Percentiles rank a stretch among this genome's conserved stretches.
Conservation (phyloP, 352 stramenopile species). For the Phytophthora ramorum region DNA sequence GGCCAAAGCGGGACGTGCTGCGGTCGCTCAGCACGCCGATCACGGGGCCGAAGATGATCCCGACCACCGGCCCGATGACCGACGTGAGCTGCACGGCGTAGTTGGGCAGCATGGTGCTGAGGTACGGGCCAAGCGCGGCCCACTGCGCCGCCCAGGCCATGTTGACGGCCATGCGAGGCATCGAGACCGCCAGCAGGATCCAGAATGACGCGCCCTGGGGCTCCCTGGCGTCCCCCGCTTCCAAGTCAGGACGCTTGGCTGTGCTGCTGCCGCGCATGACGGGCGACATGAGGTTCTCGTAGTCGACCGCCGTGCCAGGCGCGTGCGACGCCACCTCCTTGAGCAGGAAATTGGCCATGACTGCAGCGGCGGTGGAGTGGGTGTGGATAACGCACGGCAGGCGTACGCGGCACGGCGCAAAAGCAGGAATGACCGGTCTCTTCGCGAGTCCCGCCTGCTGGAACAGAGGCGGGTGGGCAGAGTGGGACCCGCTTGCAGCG, state of each 20-base stretch:
- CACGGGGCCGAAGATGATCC: conserved; percentile 52
- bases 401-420: conserved; percentile 11
- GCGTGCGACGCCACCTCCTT: conserved; percentile 12
- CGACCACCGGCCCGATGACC: conserved; percentile 48
- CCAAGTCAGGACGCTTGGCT: conserved; percentile 24
- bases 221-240: conserved; percentile 6
- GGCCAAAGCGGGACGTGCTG: conserved; percentile 43
- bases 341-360: conserved; percentile 24
- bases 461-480: conserved; percentile 2
- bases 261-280: conserved; percentile 17
- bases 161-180: conserved; percentile 56
- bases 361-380: background rate
- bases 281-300: conserved; percentile 31
- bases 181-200: conserved; percentile 49
- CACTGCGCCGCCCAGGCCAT: conserved; percentile 65
- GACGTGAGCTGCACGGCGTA: conserved; percentile 56
- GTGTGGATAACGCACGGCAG: background rate
- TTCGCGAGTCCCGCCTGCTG: background rate
- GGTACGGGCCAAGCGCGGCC: conserved; percentile 52
- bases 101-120: conserved; percentile 50
- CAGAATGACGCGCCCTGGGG: conserved; percentile 32
- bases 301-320: conserved; percentile 7
- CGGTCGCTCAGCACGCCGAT: conserved; percentile 48
- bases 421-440: conserved; percentile 18
- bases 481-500: conserved; percentile 6